A percentile compares a stretch with the other conserved stretches of the same genome.
Evolutionary conservation across 176 grass and related monocot genomes (phyloP).

Genomic region (Triticum turgidum): DNA sequence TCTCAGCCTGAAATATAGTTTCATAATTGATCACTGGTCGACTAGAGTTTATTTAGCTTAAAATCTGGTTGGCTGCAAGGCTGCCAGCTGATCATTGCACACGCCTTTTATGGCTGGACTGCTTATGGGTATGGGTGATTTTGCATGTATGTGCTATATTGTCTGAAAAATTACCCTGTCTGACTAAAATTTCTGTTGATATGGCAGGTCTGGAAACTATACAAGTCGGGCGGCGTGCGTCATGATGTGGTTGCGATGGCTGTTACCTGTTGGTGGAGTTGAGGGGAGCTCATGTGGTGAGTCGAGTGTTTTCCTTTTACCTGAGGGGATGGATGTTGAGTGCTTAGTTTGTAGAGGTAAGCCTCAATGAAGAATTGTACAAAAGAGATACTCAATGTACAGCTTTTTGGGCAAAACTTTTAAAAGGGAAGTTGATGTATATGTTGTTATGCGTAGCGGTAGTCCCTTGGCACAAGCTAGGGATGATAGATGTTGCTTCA

Average conservation of each 20-base stretch:
- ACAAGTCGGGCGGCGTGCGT: neutral
- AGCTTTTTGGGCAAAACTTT: neutral
- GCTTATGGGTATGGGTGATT: neutral
- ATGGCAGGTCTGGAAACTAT: slow-evolving; percentile 33
- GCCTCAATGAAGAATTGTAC: slow-evolving; percentile 42
- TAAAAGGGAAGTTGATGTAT: slow-evolving; percentile 15
- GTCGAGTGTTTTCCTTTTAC: slow-evolving; percentile 10
- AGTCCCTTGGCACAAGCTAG: slow-evolving; percentile 40
- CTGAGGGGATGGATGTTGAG: neutral
- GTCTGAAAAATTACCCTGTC: neutral
- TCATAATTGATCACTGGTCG: neutral
- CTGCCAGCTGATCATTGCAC: neutral
- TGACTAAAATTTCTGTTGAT: slow-evolving; percentile 18
- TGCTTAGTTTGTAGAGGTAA: slow-evolving; percentile 35
- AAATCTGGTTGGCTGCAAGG: neutral
- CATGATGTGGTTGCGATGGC: neutral
- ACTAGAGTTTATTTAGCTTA: neutral
- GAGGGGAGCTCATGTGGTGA: slow-evolving; percentile 2
- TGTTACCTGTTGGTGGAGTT: slow-evolving; percentile 6
- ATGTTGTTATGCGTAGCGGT: slow-evolving; percentile 20
- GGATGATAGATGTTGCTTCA: slow-evolving; percentile 28
- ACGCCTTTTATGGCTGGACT: neutral
- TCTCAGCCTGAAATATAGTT: neutral
- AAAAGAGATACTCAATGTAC: slow-evolving; percentile 28
- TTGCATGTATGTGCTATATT: neutral